A percentile compares a stretch with the other conserved stretches of the same genome.
Evolutionary conservation across 2,329 filamentous ascomycete species (phyloP).

Genomic region (Trichoderma sp.): DNA sequence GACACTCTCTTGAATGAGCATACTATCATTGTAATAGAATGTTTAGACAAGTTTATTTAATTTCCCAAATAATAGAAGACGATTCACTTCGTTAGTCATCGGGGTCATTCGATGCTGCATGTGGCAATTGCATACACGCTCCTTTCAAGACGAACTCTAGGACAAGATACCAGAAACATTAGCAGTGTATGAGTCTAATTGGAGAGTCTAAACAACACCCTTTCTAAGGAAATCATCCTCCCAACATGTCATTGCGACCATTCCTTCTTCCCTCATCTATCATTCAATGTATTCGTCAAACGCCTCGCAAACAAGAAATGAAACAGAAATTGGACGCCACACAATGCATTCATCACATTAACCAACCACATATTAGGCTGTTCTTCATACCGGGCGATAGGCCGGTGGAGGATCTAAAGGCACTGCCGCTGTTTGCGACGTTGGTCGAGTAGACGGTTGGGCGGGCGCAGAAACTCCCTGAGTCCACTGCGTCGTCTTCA

Average conservation of each 20-base stretch:
- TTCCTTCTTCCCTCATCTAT: not conserved
- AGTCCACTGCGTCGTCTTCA: conserved; percentile 45
- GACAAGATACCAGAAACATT: not conserved
- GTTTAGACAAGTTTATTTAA: too few species aligned
- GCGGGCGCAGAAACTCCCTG: not conserved
- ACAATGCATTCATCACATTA: conserved; percentile 15
- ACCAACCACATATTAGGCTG: conserved; percentile 20
- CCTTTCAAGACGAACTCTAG: rapidly evolving
- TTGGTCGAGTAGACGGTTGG: conserved; percentile 9
- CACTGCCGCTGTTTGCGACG: conserved; percentile 16
- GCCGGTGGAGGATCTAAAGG: conserved; percentile 26
- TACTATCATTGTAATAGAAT: not conserved
- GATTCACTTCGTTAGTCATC: not conserved
- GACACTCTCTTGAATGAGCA: not conserved
- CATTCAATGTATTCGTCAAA: not conserved
- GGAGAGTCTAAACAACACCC: not conserved
- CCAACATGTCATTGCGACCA: not conserved
- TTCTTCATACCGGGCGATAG: conserved; percentile 20
- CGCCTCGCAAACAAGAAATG: not conserved
- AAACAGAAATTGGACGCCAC: not conserved
- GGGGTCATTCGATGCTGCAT: rapidly evolving
- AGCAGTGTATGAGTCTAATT: not conserved
- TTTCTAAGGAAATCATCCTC: not conserved
- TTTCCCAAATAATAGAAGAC: too few species aligned
- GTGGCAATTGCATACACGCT: not conserved